Evolutionary conservation across 2,329 filamentous ascomycete species (phyloP).

Genomic region (Aspergillus ochraceus): DNA sequence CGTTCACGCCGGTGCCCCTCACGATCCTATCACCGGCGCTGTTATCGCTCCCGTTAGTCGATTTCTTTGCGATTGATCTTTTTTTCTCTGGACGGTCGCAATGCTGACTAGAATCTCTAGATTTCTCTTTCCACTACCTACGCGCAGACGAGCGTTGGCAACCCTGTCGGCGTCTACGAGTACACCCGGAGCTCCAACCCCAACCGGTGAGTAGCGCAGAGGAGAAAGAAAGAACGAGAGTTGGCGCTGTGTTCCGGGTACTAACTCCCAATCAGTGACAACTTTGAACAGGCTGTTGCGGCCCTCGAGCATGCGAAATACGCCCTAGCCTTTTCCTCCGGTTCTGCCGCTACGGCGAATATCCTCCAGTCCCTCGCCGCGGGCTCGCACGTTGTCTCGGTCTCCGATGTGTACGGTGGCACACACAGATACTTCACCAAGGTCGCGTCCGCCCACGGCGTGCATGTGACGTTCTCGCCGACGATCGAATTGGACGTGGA

Average conservation of each 20-base stretch:
- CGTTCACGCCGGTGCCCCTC: constrained; percentile 88
- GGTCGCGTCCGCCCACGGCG: constrained; percentile 90
- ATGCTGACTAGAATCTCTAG: constrained; percentile 34
- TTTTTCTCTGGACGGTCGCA: constrained; percentile 2
- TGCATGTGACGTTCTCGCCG: constrained; percentile 91
- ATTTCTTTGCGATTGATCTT: neutral
- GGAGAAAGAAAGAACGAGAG: neutral
- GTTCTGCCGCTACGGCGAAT: constrained; percentile 88
- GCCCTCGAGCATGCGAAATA: constrained; percentile 90
- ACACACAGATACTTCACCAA: constrained; percentile 99
- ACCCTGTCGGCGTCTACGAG: constrained; percentile 85
- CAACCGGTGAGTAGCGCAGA: constrained; percentile 59
- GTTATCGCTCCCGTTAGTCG: constrained; percentile 77
- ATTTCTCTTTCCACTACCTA: constrained; percentile 97
- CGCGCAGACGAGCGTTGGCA: constrained; percentile 83
- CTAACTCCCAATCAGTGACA: constrained; percentile 56
- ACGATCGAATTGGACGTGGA: constrained; percentile 86
- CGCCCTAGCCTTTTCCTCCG: constrained; percentile 91
- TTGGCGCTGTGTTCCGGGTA: neutral
- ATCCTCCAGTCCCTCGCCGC: constrained; percentile 90
- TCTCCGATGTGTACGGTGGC: constrained; percentile 96
- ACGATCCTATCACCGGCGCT: constrained; percentile 88
- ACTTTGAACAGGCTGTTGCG: constrained; percentile 90
- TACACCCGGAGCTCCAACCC: constrained; percentile 94
- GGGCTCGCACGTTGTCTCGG: constrained; percentile 91